phyloP scores from a whole-genome alignment of 768 basidiomycete genomes.

The Suillus cothurnatus region DNA sequence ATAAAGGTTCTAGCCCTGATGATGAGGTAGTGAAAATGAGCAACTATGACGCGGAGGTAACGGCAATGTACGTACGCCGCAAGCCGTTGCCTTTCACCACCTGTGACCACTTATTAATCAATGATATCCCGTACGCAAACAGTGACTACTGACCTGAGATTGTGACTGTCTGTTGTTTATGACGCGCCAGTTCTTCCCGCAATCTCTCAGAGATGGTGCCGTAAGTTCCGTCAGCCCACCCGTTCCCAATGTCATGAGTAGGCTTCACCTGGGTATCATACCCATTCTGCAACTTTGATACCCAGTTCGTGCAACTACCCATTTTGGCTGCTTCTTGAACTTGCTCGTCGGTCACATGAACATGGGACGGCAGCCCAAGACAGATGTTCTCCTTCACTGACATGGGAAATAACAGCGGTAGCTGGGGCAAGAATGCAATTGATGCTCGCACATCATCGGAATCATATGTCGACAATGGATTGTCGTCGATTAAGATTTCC shows the following conservation, averaged over 20 bases:
- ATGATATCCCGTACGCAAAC: conserved; percentile 9
- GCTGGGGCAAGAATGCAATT: conserved; percentile 52
- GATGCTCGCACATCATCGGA: conserved; percentile 43
- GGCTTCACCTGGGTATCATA: conserved; percentile 35
- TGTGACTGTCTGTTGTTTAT: conserved; percentile 25
- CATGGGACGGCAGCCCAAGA: conserved; percentile 26
- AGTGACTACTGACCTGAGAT: conserved; percentile 20
- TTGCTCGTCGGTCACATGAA: conserved; percentile 16
- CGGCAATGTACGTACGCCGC: conserved; percentile 42
- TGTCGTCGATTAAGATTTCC: conserved; percentile 45
- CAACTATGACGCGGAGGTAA: background rate
- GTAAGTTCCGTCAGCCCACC: conserved; percentile 23
- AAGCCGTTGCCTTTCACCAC: conserved; percentile 51
- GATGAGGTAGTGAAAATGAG: background rate
- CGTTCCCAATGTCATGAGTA: conserved; percentile 20
- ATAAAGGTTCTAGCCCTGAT: conserved; percentile 50
- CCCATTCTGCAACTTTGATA: conserved; percentile 34
- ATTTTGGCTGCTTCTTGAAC: conserved; percentile 35
- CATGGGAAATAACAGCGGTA: conserved; percentile 50
- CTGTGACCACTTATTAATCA: conserved; percentile 17
- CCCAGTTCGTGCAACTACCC: conserved; percentile 34
- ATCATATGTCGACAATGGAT: conserved; percentile 40
- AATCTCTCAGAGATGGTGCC: conserved; percentile 24
- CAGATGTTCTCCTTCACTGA: conserved; percentile 47
- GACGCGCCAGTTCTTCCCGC: conserved; percentile 22